phyloP scores from a whole-genome alignment of 2,329 filamentous ascomycete species.

The Beauveria bassiana region DNA sequence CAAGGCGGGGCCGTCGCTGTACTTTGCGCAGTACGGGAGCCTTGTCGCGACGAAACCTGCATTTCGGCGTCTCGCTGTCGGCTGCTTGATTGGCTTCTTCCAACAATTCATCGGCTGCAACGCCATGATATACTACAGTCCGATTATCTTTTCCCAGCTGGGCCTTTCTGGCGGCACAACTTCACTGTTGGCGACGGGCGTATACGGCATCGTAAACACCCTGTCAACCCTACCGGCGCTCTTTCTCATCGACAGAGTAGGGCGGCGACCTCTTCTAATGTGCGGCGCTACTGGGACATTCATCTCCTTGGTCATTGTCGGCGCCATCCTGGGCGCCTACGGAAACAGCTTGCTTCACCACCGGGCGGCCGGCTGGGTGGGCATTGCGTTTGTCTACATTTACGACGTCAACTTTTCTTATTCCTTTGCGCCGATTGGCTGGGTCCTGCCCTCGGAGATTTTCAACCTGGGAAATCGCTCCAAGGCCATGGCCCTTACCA shows the following conservation, averaged over 20 bases:
- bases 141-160: conserved; percentile 36
- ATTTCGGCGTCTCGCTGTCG: conserved; percentile 41
- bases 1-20: conserved; percentile 22
- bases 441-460: conserved; percentile 59
- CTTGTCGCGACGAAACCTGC: conserved; percentile 23
- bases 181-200: conserved; percentile 46
- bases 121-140: conserved; percentile 41
- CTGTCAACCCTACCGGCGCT: conserved; percentile 35
- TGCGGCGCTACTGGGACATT: conserved; percentile 56
- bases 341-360: conserved; percentile 29
- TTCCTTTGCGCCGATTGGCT: conserved; percentile 55
- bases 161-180: conserved; percentile 35
- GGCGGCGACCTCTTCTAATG: conserved; percentile 57
- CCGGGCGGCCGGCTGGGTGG: conserved; percentile 38
- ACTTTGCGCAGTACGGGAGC: conserved; percentile 23
- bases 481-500: conserved; percentile 53
- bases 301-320: conserved; percentile 48
- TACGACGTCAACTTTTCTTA: conserved; percentile 56
- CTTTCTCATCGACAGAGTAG: conserved; percentile 45
- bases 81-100: conserved; percentile 48
- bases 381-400: conserved; percentile 59
- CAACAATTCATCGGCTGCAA: conserved; percentile 43
- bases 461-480: conserved; percentile 50
- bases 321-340: conserved; percentile 39
- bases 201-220: conserved; percentile 49